Evolutionary conservation across 345 rosid genomes (phyloP), one percentile per base, ranked within the genome.

Genomic region (Murraya koenigii): DNA sequence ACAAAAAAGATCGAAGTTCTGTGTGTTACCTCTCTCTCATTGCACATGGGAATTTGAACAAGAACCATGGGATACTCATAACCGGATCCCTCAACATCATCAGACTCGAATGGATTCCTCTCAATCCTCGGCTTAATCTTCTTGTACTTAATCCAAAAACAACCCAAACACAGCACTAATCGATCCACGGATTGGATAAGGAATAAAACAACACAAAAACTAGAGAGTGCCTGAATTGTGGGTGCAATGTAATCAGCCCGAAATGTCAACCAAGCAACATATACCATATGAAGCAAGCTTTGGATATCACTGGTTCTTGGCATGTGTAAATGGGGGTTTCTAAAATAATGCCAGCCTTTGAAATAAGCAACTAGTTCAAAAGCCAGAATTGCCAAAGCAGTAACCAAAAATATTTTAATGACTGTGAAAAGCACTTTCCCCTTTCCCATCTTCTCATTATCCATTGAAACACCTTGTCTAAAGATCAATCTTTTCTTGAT

Each of bases 31-130:
- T 91, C 94, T 75, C 84, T 91, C 74, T 93, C 97, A 59, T 93
- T 93, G 66, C 93, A 89, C 95, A 92, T 92, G 56, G 97, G 97
- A 32, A 92, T 90, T 85, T 92, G 97, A 81, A 93, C 95, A 82
- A 93, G 97, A 85, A 90, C 94, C 95, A 84, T 89, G 39, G 97
- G 97, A 71, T 88, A 91, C 79, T 73, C 83, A 76, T 44, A 87
- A 13, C 85, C 78, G 6, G 86, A 77, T 67, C 89, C 87, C 73
- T 91, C 93, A 66, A 82, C 86, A 83, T 87, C 93, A 78, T 74
- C 86, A 22, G 87, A 80, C 79, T 82, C 80, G 79, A 88, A 91
- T 7, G 92, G 89, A 75, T 90, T 82, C 59, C 88, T 90, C 10
- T 82, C 83, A 26, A 93, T 84, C 49, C 76, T 86, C 0, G 93